Conservation (phyloP, 2,329 filamentous ascomycete genomes). For the Geoglossum cookeanum region DNA sequence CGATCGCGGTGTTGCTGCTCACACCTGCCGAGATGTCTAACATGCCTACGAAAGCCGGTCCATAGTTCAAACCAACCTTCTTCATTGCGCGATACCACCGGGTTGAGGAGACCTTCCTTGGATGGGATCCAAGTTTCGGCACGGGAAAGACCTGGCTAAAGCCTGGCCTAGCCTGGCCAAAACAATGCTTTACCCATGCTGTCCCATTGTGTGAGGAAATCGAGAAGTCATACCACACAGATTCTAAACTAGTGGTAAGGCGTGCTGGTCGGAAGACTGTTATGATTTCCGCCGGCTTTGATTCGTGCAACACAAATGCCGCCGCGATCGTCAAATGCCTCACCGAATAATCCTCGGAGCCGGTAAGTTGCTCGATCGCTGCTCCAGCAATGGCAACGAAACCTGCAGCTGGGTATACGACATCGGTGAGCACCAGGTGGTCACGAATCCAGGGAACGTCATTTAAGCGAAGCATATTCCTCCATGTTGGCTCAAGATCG, state of each 20-base stretch:
- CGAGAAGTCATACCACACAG: slow-evolving; percentile 15
- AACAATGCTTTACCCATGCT: slow-evolving; percentile 16
- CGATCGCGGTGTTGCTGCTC: too few species aligned
- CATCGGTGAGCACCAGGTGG: background rate
- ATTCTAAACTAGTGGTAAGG: slow-evolving; percentile 11
- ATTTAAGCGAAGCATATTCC: background rate
- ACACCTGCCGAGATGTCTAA: too few species aligned
- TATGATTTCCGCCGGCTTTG: background rate
- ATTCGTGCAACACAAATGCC: background rate
- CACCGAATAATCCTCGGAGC: too few species aligned
- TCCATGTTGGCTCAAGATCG: slow-evolving; percentile 10
- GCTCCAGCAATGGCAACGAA: too few species aligned
- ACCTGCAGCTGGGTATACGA: too few species aligned
- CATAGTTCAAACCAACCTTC: slow-evolving; percentile 13
- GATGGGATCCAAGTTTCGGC: slow-evolving; percentile 4
- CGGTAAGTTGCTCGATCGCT: too few species aligned
- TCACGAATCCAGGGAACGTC: background rate
- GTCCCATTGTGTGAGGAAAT: slow-evolving; percentile 13
- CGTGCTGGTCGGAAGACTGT: background rate
- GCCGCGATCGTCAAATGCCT: background rate
- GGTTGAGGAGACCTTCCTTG: background rate
- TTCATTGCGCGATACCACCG: slow-evolving; percentile 10
- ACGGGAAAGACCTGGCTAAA: too few species aligned
- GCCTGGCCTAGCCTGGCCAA: slow-evolving; percentile 5
- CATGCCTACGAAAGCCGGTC: slow-evolving; percentile 8